These are phyloP conservation scores for Epithele typhae DNA, from an alignment of 768 basidiomycete genomes.

Conservation along the genomic window DNA sequence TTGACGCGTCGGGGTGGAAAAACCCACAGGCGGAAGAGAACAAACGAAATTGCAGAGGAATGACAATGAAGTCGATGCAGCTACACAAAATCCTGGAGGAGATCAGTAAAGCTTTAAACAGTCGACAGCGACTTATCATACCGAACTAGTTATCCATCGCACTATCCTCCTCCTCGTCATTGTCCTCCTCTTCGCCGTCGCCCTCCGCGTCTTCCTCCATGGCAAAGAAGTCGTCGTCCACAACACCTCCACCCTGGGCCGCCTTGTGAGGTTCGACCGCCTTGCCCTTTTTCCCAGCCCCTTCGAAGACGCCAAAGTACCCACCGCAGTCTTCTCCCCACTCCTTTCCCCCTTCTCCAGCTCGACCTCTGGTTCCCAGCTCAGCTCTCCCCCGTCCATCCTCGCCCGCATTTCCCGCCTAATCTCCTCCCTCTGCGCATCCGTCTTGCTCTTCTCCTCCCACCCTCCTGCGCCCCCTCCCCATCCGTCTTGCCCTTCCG, in stretches of 20 bases:
- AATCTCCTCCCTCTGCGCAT: slow-evolving; percentile 53
- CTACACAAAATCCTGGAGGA: no score
- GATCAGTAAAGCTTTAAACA: no score
- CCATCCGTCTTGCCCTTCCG: slow-evolving; percentile 30
- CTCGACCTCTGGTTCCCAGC: slow-evolving; percentile 54
- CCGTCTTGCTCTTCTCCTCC: slow-evolving; percentile 30
- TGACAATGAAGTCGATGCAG: no score
- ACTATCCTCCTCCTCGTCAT: slow-evolving; percentile 4
- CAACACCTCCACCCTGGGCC: slow-evolving; percentile 4
- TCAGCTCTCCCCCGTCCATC: slow-evolving; percentile 59
- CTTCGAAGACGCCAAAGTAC: neutral
- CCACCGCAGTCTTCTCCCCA: neutral
- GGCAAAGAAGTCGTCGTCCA: slow-evolving; percentile 30
- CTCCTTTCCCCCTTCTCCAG: slow-evolving; percentile 14
- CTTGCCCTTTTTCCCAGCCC: neutral
- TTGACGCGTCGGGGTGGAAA: no score
- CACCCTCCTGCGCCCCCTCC: slow-evolving; percentile 5
- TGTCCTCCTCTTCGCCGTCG: neutral
- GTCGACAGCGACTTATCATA: neutral
- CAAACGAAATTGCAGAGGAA: no score
- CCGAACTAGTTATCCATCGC: neutral
- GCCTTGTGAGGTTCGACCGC: no score
- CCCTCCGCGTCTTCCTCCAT: slow-evolving; percentile 17
- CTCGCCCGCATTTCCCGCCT: slow-evolving; percentile 51
- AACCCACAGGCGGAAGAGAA: no score